Conservation (phyloP, 371 early-diverging fungal genomes). For the Blakeslea trispora region DNA sequence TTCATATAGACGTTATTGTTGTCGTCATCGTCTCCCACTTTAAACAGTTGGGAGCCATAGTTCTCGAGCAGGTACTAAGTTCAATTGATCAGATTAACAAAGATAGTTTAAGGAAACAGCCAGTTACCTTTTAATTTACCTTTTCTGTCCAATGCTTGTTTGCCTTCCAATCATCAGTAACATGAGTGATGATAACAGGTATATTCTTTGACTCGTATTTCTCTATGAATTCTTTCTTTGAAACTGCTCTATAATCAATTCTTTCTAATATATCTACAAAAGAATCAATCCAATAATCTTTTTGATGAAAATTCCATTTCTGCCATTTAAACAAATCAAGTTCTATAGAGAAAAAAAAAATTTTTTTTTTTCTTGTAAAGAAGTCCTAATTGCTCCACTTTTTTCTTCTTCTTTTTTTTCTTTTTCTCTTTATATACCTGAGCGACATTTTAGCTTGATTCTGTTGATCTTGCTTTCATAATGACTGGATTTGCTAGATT, state of each 20-base stretch:
- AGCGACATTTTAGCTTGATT: constrained; percentile 51
- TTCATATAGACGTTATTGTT: constrained; percentile 72
- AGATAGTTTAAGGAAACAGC: background rate
- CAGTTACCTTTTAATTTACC: constrained; percentile 29
- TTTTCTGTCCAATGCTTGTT: constrained; percentile 61
- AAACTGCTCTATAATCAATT: constrained; percentile 50
- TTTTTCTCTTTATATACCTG: no score
- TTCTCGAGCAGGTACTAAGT: constrained; percentile 49
- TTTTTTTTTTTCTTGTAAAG: background rate
- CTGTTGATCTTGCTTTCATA: constrained; percentile 49
- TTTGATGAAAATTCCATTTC: constrained; percentile 50
- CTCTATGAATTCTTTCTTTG: constrained; percentile 61
- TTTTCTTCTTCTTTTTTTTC: no score
- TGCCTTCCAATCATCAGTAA: constrained; percentile 65
- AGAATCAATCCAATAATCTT: constrained; percentile 55
- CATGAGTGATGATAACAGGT: constrained; percentile 70
- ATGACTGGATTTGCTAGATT: constrained; percentile 18
- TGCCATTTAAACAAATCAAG: constrained; percentile 61
- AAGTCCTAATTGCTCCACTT: background rate
- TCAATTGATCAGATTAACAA: background rate
- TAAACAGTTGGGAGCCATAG: constrained; percentile 69
- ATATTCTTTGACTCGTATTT: constrained; percentile 56
- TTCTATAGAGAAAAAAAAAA: constrained; percentile 31
- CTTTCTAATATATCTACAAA: constrained; percentile 48
- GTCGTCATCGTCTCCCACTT: constrained; percentile 82